phyloP scores from a whole-genome alignment of 805 yeast genomes.

The Metschnikowia kofuensis region DNA sequence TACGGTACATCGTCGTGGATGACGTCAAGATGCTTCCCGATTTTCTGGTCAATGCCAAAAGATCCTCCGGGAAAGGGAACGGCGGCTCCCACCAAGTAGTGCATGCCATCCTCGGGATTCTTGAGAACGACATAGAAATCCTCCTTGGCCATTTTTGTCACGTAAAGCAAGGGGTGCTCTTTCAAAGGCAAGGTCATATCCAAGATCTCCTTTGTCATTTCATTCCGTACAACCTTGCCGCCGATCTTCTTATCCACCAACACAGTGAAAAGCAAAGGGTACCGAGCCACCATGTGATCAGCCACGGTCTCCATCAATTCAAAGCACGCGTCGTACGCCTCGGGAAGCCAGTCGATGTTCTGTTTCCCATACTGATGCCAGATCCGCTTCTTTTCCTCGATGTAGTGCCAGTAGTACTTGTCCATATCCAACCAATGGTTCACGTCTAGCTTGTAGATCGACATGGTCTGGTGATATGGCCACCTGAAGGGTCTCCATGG shows the following conservation, averaged over 20 bases:
- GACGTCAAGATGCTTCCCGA: conserved; percentile 60
- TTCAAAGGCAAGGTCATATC: conserved; percentile 60
- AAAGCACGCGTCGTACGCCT: conserved; percentile 54
- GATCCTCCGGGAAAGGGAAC: conserved; percentile 81
- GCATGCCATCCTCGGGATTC: conserved; percentile 47
- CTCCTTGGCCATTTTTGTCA: conserved; percentile 70
- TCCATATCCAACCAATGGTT: conserved; percentile 83
- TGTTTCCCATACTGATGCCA: conserved; percentile 56
- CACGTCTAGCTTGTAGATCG: conserved; percentile 65
- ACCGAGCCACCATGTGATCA: conserved; percentile 57
- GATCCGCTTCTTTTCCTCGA: conserved; percentile 59
- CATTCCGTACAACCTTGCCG: conserved; percentile 55
- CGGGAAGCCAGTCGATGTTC: conserved; percentile 66
- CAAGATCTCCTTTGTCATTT: conserved; percentile 57
- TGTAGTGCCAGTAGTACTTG: conserved; percentile 65
- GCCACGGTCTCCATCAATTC: conserved; percentile 65
- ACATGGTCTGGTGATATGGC: conserved; percentile 81
- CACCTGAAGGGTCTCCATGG: conserved; percentile 82
- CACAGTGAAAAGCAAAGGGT: conserved; percentile 59
- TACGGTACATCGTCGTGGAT: conserved; percentile 72
- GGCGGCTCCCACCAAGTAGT: conserved; percentile 68
- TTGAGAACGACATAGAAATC: conserved; percentile 66
- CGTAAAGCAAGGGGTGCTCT: conserved; percentile 61
- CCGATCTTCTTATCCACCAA: conserved; percentile 35
- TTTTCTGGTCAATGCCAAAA: conserved; percentile 56